Evolutionary conservation across 2,329 filamentous ascomycete genomes (phyloP), one percentile per base, ranked within the genome.

Genomic region (Dactylellina parvicollis): DNA sequence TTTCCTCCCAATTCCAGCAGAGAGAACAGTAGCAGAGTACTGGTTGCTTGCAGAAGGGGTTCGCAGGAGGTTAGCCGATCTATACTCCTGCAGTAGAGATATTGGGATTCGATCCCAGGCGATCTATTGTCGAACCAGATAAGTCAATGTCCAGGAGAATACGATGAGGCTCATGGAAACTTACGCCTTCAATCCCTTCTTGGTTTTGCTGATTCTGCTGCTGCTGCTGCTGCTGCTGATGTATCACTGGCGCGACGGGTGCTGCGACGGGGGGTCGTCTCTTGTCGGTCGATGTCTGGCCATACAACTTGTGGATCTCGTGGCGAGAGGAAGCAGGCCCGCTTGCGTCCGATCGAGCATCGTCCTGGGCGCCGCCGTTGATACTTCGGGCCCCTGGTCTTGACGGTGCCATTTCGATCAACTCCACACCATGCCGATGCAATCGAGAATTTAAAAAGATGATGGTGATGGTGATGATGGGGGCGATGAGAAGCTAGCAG

Each of bases 61-160:
- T 78, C 87, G 85, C 78, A 95, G 85, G 70, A 86, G 86, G 82
- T 93, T 88, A 76, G 90, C 86, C 79, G 90, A 87, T 75, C 90
- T 87, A 83, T 95, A 95, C 76, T 86, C 84, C 79, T 93, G 89
- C 54, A 95, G 86, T 50, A 90, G 83, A 52, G 76, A 73, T 62
- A 85, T 82, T 55, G 84, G 80, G 60, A 84, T 79, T 54, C 82
- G 80, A 75, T 83, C 71, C 76, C 76, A 78, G 30, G 64, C 65
- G 47, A 77, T 83, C 76, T 84, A 83, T 38, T n/a, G 16, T 14
- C 34, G 16, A 38, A 5, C 12, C 30, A n/a, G 12, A n/a, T 38
- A 4, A 38, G 12, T n/a, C 4, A 14, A 38, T 14, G 34, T 14
- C 34, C 16, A 14, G 16, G 34, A 38, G 34, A 32, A 32, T 32